A percentile compares a stretch with the other conserved stretches of the same genome.
Evolutionary conservation across 2,329 filamentous ascomycete genomes (phyloP).

Genomic region (Dothideomycetes sp.): DNA sequence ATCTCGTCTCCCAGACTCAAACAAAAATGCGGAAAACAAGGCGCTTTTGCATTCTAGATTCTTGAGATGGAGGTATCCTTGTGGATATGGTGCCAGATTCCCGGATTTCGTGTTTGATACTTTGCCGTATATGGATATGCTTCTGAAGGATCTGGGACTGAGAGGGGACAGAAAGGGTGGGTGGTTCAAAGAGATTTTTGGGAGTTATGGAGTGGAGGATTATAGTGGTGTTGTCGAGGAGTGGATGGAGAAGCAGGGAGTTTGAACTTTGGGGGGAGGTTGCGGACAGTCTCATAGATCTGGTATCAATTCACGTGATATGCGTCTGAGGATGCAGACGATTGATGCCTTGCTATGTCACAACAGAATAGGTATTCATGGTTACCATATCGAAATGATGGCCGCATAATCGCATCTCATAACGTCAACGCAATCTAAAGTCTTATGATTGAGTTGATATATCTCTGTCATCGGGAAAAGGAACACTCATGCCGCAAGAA

Average conservation of each 20-base stretch:
- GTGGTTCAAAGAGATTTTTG: slow-evolving; percentile 41
- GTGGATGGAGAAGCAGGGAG: slow-evolving; percentile 30
- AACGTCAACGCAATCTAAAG: too few species aligned
- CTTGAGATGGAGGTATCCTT: slow-evolving; percentile 59
- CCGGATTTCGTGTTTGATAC: slow-evolving; percentile 70
- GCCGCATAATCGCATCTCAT: too few species aligned
- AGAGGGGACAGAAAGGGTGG: slow-evolving; percentile 46
- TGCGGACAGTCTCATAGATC: too few species aligned
- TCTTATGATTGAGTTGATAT: too few species aligned
- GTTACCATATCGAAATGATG: too few species aligned
- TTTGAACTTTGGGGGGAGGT: too few species aligned
- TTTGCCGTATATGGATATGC: slow-evolving; percentile 61
- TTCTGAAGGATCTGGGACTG: slow-evolving; percentile 58
- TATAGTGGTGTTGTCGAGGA: slow-evolving; percentile 47
- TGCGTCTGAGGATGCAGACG: too few species aligned
- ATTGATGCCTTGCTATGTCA: too few species aligned
- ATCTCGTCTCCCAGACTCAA: slow-evolving; percentile 23
- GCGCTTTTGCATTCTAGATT: slow-evolving; percentile 58
- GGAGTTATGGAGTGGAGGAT: slow-evolving; percentile 51
- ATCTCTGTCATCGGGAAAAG: too few species aligned
- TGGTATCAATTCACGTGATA: too few species aligned
- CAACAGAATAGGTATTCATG: too few species aligned
- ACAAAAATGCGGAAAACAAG: slow-evolving; percentile 31
- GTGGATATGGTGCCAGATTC: slow-evolving; percentile 52
- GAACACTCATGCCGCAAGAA: too few species aligned